These are phyloP conservation scores for Mycena pura DNA, from an alignment of 768 basidiomycete species.

Conservation along the genomic window DNA sequence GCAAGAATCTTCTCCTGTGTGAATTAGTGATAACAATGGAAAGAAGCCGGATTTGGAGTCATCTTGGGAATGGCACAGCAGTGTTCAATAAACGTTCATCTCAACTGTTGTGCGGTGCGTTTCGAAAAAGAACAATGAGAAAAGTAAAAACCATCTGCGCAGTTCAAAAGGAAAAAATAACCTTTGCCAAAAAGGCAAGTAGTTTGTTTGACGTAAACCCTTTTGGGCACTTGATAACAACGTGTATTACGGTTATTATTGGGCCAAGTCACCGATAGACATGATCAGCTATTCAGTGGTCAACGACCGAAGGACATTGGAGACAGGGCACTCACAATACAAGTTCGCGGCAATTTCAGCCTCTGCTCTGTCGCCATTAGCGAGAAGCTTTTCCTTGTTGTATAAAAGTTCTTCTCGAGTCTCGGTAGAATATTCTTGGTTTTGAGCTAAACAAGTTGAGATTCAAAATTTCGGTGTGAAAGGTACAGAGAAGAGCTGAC, in stretches of 20 bases:
- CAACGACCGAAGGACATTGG: constrained; percentile 29
- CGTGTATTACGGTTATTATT: constrained; percentile 29
- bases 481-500: constrained; percentile 55
- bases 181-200: constrained; percentile 8
- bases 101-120: neutral
- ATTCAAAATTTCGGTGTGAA: constrained; percentile 7
- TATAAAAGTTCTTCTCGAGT: constrained; percentile 98
- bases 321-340: constrained; percentile 53
- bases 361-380: constrained; percentile 95
- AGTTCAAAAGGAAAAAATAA: constrained; percentile 16
- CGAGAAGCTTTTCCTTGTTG: constrained; percentile 98
- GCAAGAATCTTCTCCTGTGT: neutral
- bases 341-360: constrained; percentile 97
- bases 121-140: constrained; percentile 4
- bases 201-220: constrained; percentile 17
- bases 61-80: constrained; percentile 23
- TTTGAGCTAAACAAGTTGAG: constrained; percentile 71
- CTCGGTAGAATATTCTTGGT: constrained; percentile 97
- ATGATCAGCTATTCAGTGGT: constrained; percentile 71
- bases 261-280: constrained; percentile 71
- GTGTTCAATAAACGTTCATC: constrained; percentile 15
- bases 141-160: constrained; percentile 3
- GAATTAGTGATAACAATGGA: constrained; percentile 15
- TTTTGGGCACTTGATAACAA: constrained; percentile 30
- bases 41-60: constrained; percentile 9